Conservation (phyloP, 192 early-diverging fungal genomes). For the Backusella luteola region DNA sequence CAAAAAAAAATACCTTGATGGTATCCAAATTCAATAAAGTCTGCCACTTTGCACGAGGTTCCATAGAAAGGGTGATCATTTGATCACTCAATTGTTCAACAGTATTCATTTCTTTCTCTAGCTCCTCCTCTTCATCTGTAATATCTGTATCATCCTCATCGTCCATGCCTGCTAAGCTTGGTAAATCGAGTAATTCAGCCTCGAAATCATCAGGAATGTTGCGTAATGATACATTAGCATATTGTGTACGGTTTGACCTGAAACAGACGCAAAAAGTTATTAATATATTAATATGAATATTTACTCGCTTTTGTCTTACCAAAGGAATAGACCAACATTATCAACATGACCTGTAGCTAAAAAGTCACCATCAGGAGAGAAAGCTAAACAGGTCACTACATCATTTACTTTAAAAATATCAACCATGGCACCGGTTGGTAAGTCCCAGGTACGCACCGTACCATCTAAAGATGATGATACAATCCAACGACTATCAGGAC, state of each 20-base stretch:
- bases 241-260: constrained; percentile 80
- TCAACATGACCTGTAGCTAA: constrained; percentile 91
- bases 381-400: constrained; percentile 79
- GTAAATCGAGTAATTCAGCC: constrained; percentile 50
- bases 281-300: neutral
- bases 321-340: constrained; percentile 89
- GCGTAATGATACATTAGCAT: constrained; percentile 65
- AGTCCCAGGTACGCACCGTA: constrained; percentile 93
- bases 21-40: constrained; percentile 84
- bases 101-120: constrained; percentile 15
- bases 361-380: constrained; percentile 91
- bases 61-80: constrained; percentile 83
- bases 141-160: constrained; percentile 49
- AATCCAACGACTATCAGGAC: constrained; percentile 90
- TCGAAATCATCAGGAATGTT: constrained; percentile 60
- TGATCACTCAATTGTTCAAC: constrained; percentile 68
- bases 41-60: constrained; percentile 89
- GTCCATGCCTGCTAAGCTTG: constrained; percentile 53
- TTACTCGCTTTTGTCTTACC: constrained; percentile 43
- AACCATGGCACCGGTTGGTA: constrained; percentile 88
- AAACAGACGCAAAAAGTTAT: neutral
- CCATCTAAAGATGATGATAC: constrained; percentile 81
- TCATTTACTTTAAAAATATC: constrained; percentile 78
- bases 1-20: constrained; percentile 62
- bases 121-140: constrained; percentile 20